These are phyloP conservation scores for Periconia macrospinosa DNA, from an alignment of 2,329 filamentous ascomycete genomes.

Conservation along the genomic window DNA sequence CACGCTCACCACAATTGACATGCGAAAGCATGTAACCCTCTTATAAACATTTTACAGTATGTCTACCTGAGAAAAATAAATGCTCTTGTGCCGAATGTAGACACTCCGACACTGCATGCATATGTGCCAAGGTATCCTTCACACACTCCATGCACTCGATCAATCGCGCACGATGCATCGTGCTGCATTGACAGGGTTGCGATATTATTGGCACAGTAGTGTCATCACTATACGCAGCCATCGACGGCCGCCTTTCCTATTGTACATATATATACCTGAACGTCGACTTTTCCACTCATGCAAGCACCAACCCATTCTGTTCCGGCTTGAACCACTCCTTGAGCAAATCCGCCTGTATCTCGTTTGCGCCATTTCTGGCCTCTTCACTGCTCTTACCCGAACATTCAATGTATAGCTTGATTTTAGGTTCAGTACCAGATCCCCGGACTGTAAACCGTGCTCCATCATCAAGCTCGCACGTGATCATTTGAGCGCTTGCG, in stretches of 20 bases:
- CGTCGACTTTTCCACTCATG: constrained; percentile 15
- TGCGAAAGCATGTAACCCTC: too few relatives aligned
- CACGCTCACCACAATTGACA: too few relatives aligned
- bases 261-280: too few relatives aligned
- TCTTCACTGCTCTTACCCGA: constrained; percentile 44
- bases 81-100: too few relatives aligned
- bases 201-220: too few relatives aligned
- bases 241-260: background rate
- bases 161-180: too few relatives aligned
- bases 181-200: too few relatives aligned
- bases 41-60: too few relatives aligned
- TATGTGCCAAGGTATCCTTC: too few relatives aligned
- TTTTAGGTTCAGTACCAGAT: constrained; percentile 68
- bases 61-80: too few relatives aligned
- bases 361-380: constrained; percentile 49
- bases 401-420: constrained; percentile 62
- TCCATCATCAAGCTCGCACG: constrained; percentile 58
- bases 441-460: constrained; percentile 63
- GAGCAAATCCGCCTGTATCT: constrained; percentile 50
- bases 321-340: constrained; percentile 54
- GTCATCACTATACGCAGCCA: background rate
- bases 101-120: too few relatives aligned
- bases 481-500: constrained; percentile 64
- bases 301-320: constrained; percentile 37
- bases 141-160: too few relatives aligned